These are phyloP conservation scores for Monosporascus sp. DNA, from an alignment of 2,329 filamentous ascomycete species.

Conservation along the genomic window DNA sequence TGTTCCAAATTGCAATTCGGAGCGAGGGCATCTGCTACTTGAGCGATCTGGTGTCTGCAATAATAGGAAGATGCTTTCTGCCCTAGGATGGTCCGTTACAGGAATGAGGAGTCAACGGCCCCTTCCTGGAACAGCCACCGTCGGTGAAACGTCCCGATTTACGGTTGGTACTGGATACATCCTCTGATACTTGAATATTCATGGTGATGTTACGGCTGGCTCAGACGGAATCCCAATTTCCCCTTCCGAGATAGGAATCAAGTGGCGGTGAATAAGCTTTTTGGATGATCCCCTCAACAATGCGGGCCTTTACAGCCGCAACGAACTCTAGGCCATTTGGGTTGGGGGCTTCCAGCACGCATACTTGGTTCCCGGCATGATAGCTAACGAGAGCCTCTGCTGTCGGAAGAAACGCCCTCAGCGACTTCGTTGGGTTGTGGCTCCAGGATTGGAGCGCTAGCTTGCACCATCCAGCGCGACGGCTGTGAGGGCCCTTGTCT, in stretches of 20 bases:
- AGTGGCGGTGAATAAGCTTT: constrained; percentile 1
- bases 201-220: not conserved
- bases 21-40: not conserved
- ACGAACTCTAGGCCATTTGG: not conserved
- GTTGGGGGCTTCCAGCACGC: too few relatives aligned
- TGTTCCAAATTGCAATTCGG: not conserved
- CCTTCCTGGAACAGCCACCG: not conserved
- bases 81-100: too few relatives aligned
- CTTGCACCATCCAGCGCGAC: not conserved
- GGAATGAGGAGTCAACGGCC: not conserved
- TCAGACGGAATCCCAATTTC: not conserved
- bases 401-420: not conserved
- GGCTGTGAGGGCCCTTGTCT: not conserved
- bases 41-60: not conserved
- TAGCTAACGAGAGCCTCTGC: not conserved
- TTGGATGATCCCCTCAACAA: not conserved
- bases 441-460: not conserved
- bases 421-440: not conserved
- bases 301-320: not conserved
- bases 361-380: not conserved
- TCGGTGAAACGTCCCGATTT: not conserved
- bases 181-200: not conserved
- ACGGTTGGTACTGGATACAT: not conserved
- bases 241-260: not conserved
- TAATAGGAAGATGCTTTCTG: not conserved